Evolutionary conservation across 345 rosid genomes (phyloP), one percentile per base, ranked within the genome.

Genomic region (Erucastrum elatum): DNA sequence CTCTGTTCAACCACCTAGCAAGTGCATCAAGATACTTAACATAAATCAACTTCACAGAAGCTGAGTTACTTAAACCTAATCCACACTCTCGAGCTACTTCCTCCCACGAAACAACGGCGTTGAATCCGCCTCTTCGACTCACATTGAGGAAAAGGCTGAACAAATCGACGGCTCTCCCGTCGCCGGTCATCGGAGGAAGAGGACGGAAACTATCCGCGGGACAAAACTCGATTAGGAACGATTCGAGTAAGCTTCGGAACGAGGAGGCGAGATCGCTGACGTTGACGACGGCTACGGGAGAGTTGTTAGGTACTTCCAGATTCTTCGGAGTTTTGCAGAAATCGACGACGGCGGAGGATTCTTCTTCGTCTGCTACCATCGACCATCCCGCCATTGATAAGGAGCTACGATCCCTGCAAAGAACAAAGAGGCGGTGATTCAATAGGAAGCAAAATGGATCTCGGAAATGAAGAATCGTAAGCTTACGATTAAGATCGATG

Each of bases 61-160:
- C 77, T 0, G 82, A 80, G 55, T 61, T 12, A 15, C 30, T 3
- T 17, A 61, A 53, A 51, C 66, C 91, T 44, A 91, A 74, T 7
- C 91, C 91, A 29, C 66, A 68, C 74, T 88, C 94, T 71, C 64
- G 53, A 56, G 85, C 87, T 71, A 89, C 92, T 30, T 74, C 71
- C 51, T 56, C 86, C 94, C 94, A 88, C 66, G 63, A 85, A 77
- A 88, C 91, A 77, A 88, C 91, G 4, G 74, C 81, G 31, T 73
- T 51, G 15, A 75, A 81, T 0, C 92, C 91, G 6, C 89, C 94
- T 16, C 76, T 89, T 35, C 80, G 70, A 35, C 85, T 84, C 75
- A 88, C 96, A 27, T 70, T 75, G 39, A 87, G 13, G 51, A 81
- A 87, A 2, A 91, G 86, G 30, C 68, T 84, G 64, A 85, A 83